Base-by-base conservation (phyloP, 257 asterid species). In the Catharanthus roseus region DNA sequence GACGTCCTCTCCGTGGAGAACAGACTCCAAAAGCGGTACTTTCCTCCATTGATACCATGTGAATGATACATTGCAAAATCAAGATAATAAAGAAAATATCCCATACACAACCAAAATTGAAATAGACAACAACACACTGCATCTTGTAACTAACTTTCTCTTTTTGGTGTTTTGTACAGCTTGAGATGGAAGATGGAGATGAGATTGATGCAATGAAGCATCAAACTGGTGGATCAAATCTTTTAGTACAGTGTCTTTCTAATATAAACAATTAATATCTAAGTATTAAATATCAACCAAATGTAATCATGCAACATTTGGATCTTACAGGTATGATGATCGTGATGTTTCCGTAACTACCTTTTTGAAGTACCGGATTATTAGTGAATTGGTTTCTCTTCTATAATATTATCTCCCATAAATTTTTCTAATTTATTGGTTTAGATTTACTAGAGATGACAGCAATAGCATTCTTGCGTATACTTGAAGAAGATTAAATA, bases 1-100 rank as follows among this genome's bases (percentile, higher is more conserved):
- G 86, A 58, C 83, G 83, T 19, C 83, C 81, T 45, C 79, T 82
- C 6, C 81, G 81, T 4, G 81, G 73, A 65, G 83, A 79, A 24
- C 85, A 81, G 75, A 81, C 85, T 65, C 85, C 83, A 26, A 81
- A 81, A 16, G 85, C 78, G 82, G 85, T 81, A 19, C 29, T 56
- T 10, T 45, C 57, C 45, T 49, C 39, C 53, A 29, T 49, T 36
- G 13, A n/a, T n/a, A n/a, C 2, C 23, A 15, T 49, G 23, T 8
- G 2, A 1, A 11, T 38, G 19, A 45, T 15, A 45, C 3, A 11
- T 45, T 45, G 47, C 51, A 18, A 12, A 18, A 18, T 15, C 54
- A 49, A 49, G 54, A 49, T 2, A 23, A 49, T 23, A 15, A 1
- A 13, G 18, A 49, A 0, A 3, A 49, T 49, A n/a, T 16, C 54